Evolutionary conservation across 345 rosid genomes (phyloP), one percentile per base, ranked within the genome.

Genomic region (Populus nigra): DNA sequence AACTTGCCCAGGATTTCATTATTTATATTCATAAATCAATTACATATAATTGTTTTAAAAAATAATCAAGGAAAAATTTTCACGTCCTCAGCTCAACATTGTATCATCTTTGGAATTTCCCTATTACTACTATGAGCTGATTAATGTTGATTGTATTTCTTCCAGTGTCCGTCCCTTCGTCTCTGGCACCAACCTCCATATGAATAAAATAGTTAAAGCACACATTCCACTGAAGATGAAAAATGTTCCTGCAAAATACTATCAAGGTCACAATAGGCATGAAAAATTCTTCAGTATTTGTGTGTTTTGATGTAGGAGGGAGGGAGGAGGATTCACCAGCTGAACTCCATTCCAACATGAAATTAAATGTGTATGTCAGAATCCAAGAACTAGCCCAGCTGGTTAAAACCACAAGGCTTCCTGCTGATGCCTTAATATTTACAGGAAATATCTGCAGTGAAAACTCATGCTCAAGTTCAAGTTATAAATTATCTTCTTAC

Each of bases 121-220:
- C 50, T 1, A 41, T 41, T 11, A 47, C 5, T 13, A 47, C 50
- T 4, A 47, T 13, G 50, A 45, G 18, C 0, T 66, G 2, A 33
- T 33, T 2, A 47, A 12, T 15, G 78, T 9, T 53, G 70, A 59
- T 49, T 75, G 78, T 8, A 66, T 67, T 66, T 75, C 78, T 49
- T 75, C 78, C 71, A 75, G n/a, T 66, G 78, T 8, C 6, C 72
- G 31, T 20, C 78, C 78, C 65, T 76, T 76, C 0, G 78, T 76
- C 47, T 76, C 78, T 12, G 73, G 78, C 27, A 76, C 65, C 68
- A 67, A 9, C 66, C 13, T 49, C 49, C 63, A 47, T 17, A 67
- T 9, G 33, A 68, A 76, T 8, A 76, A 18, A 8, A 35, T 18
- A 4, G 78, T 55, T 1, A 67, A 6, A 13, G 39, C 43, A 31